A percentile compares a stretch with the other conserved stretches of the same genome.
phyloP scores from a whole-genome alignment of 2,329 filamentous ascomycete genomes.

The Colletotrichum neosansevieriae region DNA sequence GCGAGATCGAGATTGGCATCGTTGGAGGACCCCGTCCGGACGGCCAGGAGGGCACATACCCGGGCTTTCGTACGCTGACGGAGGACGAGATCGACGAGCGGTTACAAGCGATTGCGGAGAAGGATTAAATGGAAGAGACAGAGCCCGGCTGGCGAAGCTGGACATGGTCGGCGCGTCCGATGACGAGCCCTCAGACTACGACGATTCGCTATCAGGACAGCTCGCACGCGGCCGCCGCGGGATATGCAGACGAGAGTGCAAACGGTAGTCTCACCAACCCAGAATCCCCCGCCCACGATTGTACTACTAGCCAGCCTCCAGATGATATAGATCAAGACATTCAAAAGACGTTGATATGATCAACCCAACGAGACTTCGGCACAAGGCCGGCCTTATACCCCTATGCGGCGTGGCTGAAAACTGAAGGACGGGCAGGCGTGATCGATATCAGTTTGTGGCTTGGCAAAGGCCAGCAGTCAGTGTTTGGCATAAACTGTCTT shows the following conservation, averaged over 20 bases:
- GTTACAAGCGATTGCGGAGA: conserved; percentile 97
- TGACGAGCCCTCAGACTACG: conserved; percentile 23
- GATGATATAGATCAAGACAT: conserved; percentile 45
- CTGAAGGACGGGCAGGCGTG: conserved; percentile 18
- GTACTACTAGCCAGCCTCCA: conserved; percentile 42
- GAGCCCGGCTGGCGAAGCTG: conserved; percentile 29
- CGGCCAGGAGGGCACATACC: conserved; percentile 84
- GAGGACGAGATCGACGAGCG: conserved; percentile 99
- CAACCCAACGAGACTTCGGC: conserved; percentile 11
- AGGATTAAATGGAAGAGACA: conserved; percentile 75
- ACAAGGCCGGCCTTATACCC: conserved; percentile 16
- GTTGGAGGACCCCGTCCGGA: conserved; percentile 88
- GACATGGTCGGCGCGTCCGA: conserved; percentile 26
- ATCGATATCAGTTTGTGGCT: conserved; percentile 15
- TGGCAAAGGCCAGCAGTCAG: conserved; percentile 21
- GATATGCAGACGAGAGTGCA: conserved; percentile 29
- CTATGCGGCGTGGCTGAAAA: conserved; percentile 41
- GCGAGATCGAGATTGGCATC: conserved; percentile 97
- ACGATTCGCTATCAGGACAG: conserved; percentile 24
- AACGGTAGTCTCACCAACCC: conserved; percentile 21
- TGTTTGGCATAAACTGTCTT: conserved; percentile 11
- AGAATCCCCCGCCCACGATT: conserved; percentile 32
- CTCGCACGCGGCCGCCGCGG: conserved; percentile 26
- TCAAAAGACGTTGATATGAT: conserved; percentile 36
- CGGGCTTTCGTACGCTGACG: conserved; percentile 87